A percentile compares a stretch with the other conserved stretches of the same genome.
Evolutionary conservation across 164 flowering plant genomes (phyloP).

Genomic region (Houttuynia cordata): DNA sequence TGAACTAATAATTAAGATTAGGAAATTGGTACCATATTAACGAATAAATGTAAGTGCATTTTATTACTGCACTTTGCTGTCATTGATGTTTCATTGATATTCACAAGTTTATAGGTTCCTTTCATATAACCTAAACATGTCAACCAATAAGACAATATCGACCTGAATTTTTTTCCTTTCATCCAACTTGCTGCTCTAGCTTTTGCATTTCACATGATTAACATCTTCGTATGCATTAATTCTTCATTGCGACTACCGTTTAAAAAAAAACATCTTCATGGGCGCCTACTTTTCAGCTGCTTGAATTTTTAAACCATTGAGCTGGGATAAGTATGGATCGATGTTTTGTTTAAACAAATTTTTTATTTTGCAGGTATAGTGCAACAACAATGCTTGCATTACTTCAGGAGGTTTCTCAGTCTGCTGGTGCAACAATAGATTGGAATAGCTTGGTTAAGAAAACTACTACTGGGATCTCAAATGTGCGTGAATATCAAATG

Average conservation of each 20-base stretch:
- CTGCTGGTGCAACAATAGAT: constrained; percentile 41
- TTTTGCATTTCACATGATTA: background rate
- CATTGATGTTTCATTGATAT: too few relatives aligned
- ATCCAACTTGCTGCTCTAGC: background rate
- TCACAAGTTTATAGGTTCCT: too few relatives aligned
- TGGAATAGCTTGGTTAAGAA: constrained; percentile 65
- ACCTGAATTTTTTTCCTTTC: background rate
- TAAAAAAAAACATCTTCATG: too few relatives aligned
- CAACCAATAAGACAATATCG: too few relatives aligned
- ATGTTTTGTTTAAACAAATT: background rate
- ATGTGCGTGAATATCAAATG: constrained; percentile 84
- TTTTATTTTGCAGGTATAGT: constrained; percentile 35
- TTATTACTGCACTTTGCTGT: too few relatives aligned
- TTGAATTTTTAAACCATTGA: background rate
- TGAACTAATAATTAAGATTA: too few relatives aligned
- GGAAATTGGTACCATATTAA: too few relatives aligned
- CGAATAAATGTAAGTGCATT: too few relatives aligned
- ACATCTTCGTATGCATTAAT: background rate
- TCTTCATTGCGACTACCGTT: too few relatives aligned
- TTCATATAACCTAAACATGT: too few relatives aligned
- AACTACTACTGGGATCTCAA: constrained; percentile 68
- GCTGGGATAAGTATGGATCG: background rate
- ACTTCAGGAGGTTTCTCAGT: constrained; percentile 63
- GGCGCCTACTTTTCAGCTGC: background rate
- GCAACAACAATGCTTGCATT: constrained; percentile 50